Base-by-base conservation (phyloP, 2,329 filamentous ascomycete species). In the Aspergillus quadrilineatus region DNA sequence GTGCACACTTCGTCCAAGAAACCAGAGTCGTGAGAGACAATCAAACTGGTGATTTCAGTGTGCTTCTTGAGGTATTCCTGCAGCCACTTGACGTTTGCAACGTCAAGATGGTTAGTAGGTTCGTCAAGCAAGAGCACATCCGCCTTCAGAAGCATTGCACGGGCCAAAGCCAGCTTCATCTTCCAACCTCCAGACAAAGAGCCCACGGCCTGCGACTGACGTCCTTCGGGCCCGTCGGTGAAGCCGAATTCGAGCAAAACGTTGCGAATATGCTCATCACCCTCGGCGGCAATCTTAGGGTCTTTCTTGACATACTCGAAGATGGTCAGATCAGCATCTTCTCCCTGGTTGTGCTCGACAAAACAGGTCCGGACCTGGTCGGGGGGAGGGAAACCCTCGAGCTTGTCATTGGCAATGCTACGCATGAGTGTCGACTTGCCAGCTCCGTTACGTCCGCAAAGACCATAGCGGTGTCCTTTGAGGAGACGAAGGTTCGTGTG, bases 381-480 rank as follows among this genome's bases (percentile, higher is more conserved):
- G 72, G 94, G 92, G 14, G 91, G 82, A 37, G 94, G 94, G 79
- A 99, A 99, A 7, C 94, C 94, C 76, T 99, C 94, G 3, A 99
- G 84, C 82, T 99, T 99, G 70, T 92, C 93, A 58, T 89, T 89
- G 50, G 94, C 90, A 68, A 99, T 99, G 73, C 89, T 92, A 72
- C 91, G 90, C 94, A 99, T 97, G 57, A 99, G 84, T 1, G 94
- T 99, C n/a, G 94, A 97, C 80, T 99, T 99, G 71, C 94, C 94
- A 56, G 92, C 92, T 79, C 94, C 94, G 74, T 99, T 99, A 67
- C 93, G 89, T 68, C 94, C 94, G 69, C 93, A 97, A 15, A 99
- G 89, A 73, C 94, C 94, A 72, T 99, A 99, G 57, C 94, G 89
- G 76, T 97, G 94, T 56, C 94, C 94, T 81, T 97, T 97, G 68